Conservation (phyloP, 768 basidiomycete species). For the Lactifluus rugatus region DNA sequence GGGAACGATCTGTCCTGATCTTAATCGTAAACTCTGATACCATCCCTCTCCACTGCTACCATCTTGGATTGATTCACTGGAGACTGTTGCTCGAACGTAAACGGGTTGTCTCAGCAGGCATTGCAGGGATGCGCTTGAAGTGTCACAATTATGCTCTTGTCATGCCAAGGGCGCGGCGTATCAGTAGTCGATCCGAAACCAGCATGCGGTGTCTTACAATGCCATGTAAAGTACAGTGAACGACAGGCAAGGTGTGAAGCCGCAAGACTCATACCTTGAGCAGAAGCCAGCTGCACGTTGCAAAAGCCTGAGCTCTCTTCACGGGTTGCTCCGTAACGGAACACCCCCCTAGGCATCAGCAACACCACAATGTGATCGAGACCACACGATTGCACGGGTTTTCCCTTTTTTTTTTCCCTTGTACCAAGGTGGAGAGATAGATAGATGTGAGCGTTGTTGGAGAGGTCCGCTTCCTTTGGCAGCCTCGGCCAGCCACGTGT, state of each 20-base stretch:
- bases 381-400: background rate
- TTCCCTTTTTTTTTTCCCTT: background rate
- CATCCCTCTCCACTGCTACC: background rate
- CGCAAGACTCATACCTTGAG: background rate
- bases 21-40: slow-evolving; percentile 14
- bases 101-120: background rate
- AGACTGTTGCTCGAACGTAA: background rate
- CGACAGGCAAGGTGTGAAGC: background rate
- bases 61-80: slow-evolving; percentile 4
- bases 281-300: background rate
- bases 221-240: background rate
- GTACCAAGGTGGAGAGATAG: background rate
- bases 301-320: background rate
- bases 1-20: slow-evolving; percentile 7
- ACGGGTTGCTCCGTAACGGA: background rate
- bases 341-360: too few relatives aligned
- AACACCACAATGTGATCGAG: background rate
- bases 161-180: background rate
- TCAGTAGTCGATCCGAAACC: background rate
- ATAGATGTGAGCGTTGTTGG: background rate
- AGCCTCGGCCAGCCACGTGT: background rate
- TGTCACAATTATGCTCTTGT: background rate
- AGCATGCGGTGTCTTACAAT: background rate
- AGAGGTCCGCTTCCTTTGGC: background rate
- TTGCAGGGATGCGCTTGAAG: background rate